phyloP scores from a whole-genome alignment of 768 basidiomycete species.

The Aureoboletus auriporus region DNA sequence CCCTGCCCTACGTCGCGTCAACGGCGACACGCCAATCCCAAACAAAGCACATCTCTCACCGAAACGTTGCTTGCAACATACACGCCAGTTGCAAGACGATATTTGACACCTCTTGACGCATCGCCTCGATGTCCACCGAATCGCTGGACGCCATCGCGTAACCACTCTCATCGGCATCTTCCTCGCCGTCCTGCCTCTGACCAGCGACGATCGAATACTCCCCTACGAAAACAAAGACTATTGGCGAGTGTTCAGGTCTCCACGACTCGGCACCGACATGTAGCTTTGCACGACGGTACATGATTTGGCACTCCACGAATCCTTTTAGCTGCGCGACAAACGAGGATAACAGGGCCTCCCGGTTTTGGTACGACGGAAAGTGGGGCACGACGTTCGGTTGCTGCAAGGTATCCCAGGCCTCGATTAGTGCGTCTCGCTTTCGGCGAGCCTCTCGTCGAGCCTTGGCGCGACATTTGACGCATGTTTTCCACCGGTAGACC shows the following conservation, averaged over 20 bases:
- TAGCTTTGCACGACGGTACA: conserved; percentile 20
- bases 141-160: not conserved
- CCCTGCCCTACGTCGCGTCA: conserved; percentile 10
- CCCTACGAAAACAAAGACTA: conserved; percentile 21
- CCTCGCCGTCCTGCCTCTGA: not conserved
- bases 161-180: not conserved
- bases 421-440: not conserved
- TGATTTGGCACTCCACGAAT: conserved; percentile 23
- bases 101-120: conserved; percentile 17
- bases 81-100: conserved; percentile 14
- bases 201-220: conserved; percentile 24
- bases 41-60: conserved; percentile 11
- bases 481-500: conserved; percentile 41
- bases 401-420: no score
- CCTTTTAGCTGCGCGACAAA: conserved; percentile 14
- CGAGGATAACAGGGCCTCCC: conserved; percentile 7
- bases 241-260: not conserved
- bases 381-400: conserved; percentile 7
- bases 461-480: conserved; percentile 33
- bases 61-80: conserved; percentile 11
- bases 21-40: not conserved
- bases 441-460: conserved; percentile 8
- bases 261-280: not conserved
- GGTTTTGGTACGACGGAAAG: conserved; percentile 21
- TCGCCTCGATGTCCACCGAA: not conserved